These are phyloP conservation scores for Tetracladium marchalianum DNA, from an alignment of 495 filamentous ascomycete genomes.

Conservation along the genomic window DNA sequence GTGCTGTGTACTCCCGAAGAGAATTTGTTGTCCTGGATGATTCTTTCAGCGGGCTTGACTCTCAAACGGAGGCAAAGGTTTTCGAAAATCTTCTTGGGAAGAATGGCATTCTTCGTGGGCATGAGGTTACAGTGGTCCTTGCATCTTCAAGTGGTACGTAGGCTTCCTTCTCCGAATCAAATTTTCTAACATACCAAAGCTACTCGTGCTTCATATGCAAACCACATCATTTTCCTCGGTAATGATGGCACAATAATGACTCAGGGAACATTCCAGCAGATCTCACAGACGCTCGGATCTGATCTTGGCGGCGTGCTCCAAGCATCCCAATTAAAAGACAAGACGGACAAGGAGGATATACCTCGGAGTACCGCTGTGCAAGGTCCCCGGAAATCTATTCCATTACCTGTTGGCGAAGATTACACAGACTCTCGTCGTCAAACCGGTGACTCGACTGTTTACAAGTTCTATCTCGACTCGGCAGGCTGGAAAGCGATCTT, in stretches of 20 bases:
- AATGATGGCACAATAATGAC: conserved; percentile 6
- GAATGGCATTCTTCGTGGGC: conserved; percentile 39
- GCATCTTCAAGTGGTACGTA: conserved; percentile 6
- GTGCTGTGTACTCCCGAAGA: conserved; percentile 22
- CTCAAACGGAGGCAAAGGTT: conserved; percentile 45
- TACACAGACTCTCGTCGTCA: not conserved
- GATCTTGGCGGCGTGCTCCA: too few species aligned
- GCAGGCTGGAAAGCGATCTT: not conserved
- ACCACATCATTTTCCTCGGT: conserved; percentile 12
- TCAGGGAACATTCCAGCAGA: conserved; percentile 4
- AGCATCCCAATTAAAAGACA: too few species aligned
- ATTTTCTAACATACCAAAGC: not conserved
- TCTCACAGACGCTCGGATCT: not conserved
- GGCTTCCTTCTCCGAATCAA: not conserved
- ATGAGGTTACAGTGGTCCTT: conserved; percentile 41
- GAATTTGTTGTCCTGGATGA: conserved; percentile 26
- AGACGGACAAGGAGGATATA: too few species aligned
- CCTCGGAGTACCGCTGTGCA: too few species aligned
- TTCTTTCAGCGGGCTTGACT: conserved; percentile 44
- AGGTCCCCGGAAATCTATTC: too few species aligned
- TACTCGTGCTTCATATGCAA: conserved; percentile 3
- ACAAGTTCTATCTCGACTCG: conserved; percentile 9
- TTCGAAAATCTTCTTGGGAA: conserved; percentile 44
- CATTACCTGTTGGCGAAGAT: too few species aligned
- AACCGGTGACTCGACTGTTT: not conserved